Conservation (phyloP, 2,329 filamentous ascomycete species). For the Stemphylium lycopersici region DNA sequence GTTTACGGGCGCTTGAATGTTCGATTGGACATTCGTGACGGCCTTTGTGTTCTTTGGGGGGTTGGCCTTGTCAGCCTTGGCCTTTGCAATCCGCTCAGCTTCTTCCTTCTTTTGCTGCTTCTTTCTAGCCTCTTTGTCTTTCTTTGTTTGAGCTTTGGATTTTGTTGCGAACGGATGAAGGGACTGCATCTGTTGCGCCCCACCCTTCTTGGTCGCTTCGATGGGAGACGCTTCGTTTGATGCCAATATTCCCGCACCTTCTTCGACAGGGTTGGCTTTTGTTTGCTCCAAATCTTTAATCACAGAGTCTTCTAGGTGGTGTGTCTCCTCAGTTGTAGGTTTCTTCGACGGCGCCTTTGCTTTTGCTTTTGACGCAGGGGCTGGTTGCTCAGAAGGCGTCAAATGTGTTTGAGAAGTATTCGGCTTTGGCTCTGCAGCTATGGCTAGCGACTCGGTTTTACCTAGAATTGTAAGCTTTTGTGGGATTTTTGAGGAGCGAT, state of each 20-base stretch:
- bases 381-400: not conserved
- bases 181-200: conserved; percentile 37
- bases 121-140: conserved; percentile 46
- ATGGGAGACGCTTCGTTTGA: not conserved
- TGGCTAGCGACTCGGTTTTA: not conserved
- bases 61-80: conserved; percentile 11
- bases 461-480: not conserved
- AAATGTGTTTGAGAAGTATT: not conserved
- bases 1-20: not conserved
- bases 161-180: conserved; percentile 38
- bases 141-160: conserved; percentile 37
- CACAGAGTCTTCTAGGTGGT: not conserved
- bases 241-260: not conserved
- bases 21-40: not conserved
- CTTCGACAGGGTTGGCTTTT: not conserved
- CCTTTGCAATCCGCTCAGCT: conserved; percentile 14
- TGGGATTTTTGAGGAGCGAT: not conserved
- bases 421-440: not conserved
- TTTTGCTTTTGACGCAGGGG: not conserved
- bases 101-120: conserved; percentile 42
- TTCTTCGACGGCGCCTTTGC: not conserved
- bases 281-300: not conserved
- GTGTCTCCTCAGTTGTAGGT: not conserved
- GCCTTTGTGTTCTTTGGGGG: conserved; percentile 5
- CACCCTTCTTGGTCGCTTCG: conserved; percentile 25